phyloP scores from a whole-genome alignment of 345 rosid genomes.

The Ceriops decandra region DNA sequence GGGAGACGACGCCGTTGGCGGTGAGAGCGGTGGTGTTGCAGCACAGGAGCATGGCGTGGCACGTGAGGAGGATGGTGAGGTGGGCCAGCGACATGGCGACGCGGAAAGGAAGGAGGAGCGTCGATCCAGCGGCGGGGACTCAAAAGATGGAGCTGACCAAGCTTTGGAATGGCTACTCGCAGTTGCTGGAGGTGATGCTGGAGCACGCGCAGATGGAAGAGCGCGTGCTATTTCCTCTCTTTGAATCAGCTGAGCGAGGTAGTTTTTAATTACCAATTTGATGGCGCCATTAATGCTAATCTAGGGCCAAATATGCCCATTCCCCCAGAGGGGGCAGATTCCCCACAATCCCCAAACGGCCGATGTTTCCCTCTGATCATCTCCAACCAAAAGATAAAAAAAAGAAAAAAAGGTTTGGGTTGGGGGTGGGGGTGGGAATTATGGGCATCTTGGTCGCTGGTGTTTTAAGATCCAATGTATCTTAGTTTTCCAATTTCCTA shows the following conservation, averaged over 20 bases:
- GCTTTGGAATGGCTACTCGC: slow-evolving; percentile 47
- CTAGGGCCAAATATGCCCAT: too few relatives aligned
- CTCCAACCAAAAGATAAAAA: too few relatives aligned
- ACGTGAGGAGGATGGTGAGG: slow-evolving; percentile 54
- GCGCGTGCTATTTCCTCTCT: slow-evolving; percentile 56
- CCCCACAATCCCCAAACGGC: too few relatives aligned
- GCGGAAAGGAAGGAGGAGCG: slow-evolving; percentile 49
- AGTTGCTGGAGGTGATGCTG: slow-evolving; percentile 57
- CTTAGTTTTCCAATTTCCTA: too few relatives aligned
- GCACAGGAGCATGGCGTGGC: slow-evolving; percentile 60
- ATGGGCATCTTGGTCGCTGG: too few relatives aligned
- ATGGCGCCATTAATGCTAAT: too few relatives aligned
- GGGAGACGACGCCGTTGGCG: slow-evolving; percentile 41
- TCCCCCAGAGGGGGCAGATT: too few relatives aligned
- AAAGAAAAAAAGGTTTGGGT: too few relatives aligned
- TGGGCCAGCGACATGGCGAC: slow-evolving; percentile 64
- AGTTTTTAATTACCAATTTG: too few relatives aligned
- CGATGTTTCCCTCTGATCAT: too few relatives aligned
- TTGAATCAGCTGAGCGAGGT: slow-evolving; percentile 68
- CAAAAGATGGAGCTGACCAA: slow-evolving; percentile 66
- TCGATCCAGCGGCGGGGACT: slow-evolving; percentile 58
- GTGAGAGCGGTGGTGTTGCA: slow-evolving; percentile 47
- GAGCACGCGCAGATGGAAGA: slow-evolving; percentile 89
- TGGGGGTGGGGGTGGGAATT: too few relatives aligned
- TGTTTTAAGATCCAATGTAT: too few relatives aligned